Evolutionary conservation across 2,329 filamentous ascomycete genomes (phyloP).

Genomic region (Arthrinium puccinioides): DNA sequence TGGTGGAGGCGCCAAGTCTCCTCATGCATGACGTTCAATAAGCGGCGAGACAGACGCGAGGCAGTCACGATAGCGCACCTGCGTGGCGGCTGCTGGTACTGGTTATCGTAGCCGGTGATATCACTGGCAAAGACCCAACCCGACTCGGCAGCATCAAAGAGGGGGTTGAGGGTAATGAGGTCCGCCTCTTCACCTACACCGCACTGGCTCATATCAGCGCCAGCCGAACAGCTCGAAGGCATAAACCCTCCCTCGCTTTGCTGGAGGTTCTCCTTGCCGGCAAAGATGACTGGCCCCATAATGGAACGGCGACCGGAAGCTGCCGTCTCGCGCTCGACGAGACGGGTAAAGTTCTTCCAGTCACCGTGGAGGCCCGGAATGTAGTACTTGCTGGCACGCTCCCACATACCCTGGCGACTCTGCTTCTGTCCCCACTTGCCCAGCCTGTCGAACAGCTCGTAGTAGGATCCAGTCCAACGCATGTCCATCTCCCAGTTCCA

Average conservation of each 20-base stretch:
- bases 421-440: constrained; percentile 61
- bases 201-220: constrained; percentile 45
- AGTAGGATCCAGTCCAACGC: constrained; percentile 57
- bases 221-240: constrained; percentile 46
- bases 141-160: constrained; percentile 65
- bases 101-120: constrained; percentile 58
- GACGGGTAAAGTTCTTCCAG: constrained; percentile 64
- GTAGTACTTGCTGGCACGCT: constrained; percentile 70
- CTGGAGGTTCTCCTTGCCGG: constrained; percentile 37
- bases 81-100: constrained; percentile 51
- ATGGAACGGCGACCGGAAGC: constrained; percentile 46
- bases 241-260: constrained; percentile 48
- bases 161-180: constrained; percentile 69
- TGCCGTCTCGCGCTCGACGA: constrained; percentile 55
- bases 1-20: constrained; percentile 61
- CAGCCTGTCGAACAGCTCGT: constrained; percentile 66
- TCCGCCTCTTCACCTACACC: constrained; percentile 67
- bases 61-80: constrained; percentile 67
- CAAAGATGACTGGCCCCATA: constrained; percentile 58
- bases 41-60: constrained; percentile 56
- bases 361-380: constrained; percentile 62
- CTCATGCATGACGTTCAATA: constrained; percentile 67
- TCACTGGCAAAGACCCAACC: constrained; percentile 68
- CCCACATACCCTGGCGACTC: constrained; percentile 67
- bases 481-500: constrained; percentile 70